phyloP scores from a whole-genome alignment of 768 basidiomycete species.

The Chalciporus piperatus region DNA sequence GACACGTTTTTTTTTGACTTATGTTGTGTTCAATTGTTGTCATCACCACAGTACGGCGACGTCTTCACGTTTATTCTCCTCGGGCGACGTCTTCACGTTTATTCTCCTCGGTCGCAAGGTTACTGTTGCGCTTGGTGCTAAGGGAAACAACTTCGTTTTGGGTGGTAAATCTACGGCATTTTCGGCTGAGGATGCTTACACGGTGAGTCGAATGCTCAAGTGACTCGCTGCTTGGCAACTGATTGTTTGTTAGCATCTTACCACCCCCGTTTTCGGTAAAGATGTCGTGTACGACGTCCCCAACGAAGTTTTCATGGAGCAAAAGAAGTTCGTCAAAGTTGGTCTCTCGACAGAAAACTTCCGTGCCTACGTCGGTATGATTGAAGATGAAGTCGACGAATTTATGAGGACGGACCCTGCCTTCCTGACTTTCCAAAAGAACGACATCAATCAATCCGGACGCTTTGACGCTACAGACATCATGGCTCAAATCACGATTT shows the following conservation, averaged over 20 bases:
- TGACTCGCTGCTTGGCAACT: background rate
- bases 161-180: constrained; percentile 92
- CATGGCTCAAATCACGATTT: constrained; percentile 87
- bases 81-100: constrained; percentile 98
- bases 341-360: constrained; percentile 93
- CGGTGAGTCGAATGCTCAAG: constrained; percentile 42
- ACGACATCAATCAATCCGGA: constrained; percentile 76
- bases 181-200: constrained; percentile 96
- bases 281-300: constrained; percentile 98
- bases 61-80: constrained; percentile 95
- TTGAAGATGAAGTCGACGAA: constrained; percentile 70
- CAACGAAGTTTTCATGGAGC: constrained; percentile 96
- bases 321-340: constrained; percentile 97
- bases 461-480: constrained; percentile 68
- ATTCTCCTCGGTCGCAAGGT: constrained; percentile 84
- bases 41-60: constrained; percentile 72
- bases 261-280: constrained; percentile 94
- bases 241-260: constrained; percentile 60
- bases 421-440: constrained; percentile 61
- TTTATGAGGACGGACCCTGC: constrained; percentile 64
- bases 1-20: background rate
- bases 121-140: constrained; percentile 86
- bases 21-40: background rate
- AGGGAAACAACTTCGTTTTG: constrained; percentile 91
- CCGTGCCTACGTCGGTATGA: constrained; percentile 77